These are phyloP conservation scores for Chaetomiaceae sp. DNA, from an alignment of 2,329 filamentous ascomycete genomes.

Conservation along the genomic window DNA sequence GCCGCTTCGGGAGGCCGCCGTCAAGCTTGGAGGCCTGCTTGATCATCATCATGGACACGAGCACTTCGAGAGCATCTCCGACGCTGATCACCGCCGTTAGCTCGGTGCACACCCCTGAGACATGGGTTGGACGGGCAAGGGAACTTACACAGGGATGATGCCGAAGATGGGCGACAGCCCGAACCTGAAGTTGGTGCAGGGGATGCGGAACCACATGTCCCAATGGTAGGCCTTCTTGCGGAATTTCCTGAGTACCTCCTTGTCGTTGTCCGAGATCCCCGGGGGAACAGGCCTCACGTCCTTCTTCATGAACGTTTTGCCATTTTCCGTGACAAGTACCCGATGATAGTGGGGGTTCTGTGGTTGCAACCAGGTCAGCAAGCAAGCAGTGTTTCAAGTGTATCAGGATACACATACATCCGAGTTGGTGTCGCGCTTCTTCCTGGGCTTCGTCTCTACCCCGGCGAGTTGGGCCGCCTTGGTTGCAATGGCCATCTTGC, in stretches of 20 bases:
- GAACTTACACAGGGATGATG: slow-evolving; percentile 70
- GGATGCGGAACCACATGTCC: slow-evolving; percentile 74
- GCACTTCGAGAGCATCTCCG: slow-evolving; percentile 69
- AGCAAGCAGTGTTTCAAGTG: background rate
- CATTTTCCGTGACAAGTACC: slow-evolving; percentile 67
- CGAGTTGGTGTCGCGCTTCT: slow-evolving; percentile 23
- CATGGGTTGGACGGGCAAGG: background rate
- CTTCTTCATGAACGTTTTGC: slow-evolving; percentile 70
- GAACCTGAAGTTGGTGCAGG: slow-evolving; percentile 73
- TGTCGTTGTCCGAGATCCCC: slow-evolving; percentile 79
- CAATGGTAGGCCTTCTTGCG: slow-evolving; percentile 80
- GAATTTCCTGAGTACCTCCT: slow-evolving; percentile 75
- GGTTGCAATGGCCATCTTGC: slow-evolving; percentile 21
- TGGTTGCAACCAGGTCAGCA: slow-evolving; percentile 25
- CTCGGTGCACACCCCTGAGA: slow-evolving; percentile 22
- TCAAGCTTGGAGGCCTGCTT: slow-evolving; percentile 68
- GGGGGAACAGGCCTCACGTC: slow-evolving; percentile 78
- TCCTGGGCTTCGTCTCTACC: no score
- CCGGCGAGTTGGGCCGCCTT: no score
- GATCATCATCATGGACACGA: slow-evolving; percentile 72
- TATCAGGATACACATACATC: slow-evolving; percentile 18
- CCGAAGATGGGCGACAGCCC: slow-evolving; percentile 88
- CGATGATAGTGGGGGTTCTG: slow-evolving; percentile 90
- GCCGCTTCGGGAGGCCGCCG: slow-evolving; percentile 61
- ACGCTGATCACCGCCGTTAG: slow-evolving; percentile 42